Evolutionary conservation across 2,329 filamentous ascomycete genomes (phyloP).

Genomic region (Harringtonia lauricola): DNA sequence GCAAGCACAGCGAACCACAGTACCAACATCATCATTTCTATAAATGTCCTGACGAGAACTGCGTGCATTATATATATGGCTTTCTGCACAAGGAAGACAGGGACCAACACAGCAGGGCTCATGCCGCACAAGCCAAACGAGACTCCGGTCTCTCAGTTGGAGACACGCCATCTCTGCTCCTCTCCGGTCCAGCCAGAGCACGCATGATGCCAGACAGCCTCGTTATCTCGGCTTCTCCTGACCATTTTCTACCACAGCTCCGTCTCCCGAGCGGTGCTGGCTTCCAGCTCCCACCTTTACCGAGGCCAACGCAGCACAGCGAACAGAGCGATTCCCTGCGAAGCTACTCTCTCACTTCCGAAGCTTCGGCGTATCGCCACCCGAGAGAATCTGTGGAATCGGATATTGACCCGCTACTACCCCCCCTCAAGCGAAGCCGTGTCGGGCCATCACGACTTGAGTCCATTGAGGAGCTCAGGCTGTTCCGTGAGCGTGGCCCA

Average conservation of each 20-base stretch:
- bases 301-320: slow-evolving; percentile 8
- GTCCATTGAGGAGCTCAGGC: slow-evolving; percentile 44
- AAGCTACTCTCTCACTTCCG: slow-evolving; percentile 28
- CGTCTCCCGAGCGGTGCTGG: not conserved
- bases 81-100: slow-evolving; percentile 39
- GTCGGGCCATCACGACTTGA: slow-evolving; percentile 41
- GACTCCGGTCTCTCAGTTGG: slow-evolving; percentile 33
- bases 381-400: slow-evolving; percentile 30
- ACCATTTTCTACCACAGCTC: slow-evolving; percentile 13
- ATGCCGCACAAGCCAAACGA: slow-evolving; percentile 29
- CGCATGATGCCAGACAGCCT: slow-evolving; percentile 16
- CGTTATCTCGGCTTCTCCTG: not conserved
- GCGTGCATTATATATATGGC: slow-evolving; percentile 47
- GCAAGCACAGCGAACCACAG: not conserved
- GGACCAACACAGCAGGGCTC: slow-evolving; percentile 37
- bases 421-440: slow-evolving; percentile 42
- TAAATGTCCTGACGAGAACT: slow-evolving; percentile 45
- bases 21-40: slow-evolving; percentile 23
- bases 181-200: slow-evolving; percentile 18
- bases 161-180: slow-evolving; percentile 18
- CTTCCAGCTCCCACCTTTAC: not conserved
- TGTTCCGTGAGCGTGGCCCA: slow-evolving; percentile 33
- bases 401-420: slow-evolving; percentile 39
- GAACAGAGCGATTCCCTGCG: slow-evolving; percentile 30
- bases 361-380: slow-evolving; percentile 19